phyloP scores from a whole-genome alignment of 768 basidiomycete species.

The Steccherinum ochraceum region DNA sequence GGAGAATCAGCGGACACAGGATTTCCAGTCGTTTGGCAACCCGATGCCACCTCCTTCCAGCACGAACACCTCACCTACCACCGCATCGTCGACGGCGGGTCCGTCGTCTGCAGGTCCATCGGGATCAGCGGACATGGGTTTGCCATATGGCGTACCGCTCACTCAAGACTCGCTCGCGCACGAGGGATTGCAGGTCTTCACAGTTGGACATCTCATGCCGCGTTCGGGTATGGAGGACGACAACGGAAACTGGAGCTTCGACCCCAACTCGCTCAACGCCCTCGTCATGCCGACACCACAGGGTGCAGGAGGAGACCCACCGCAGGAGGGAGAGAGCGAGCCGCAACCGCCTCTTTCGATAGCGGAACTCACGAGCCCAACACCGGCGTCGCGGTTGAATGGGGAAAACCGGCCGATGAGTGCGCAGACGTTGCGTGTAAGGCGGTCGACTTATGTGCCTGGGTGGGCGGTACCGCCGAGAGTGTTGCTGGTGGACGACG shows the following conservation, averaged over 20 bases:
- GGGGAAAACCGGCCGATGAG: neutral
- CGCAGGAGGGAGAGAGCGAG: constrained; percentile 20
- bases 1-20: neutral
- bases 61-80: neutral
- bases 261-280: constrained; percentile 29
- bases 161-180: constrained; percentile 28
- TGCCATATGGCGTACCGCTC: constrained; percentile 15
- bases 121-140: constrained; percentile 4
- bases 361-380: neutral
- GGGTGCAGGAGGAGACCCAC: constrained; percentile 24
- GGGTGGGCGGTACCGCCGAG: constrained; percentile 90
- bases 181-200: constrained; percentile 74
- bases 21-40: neutral
- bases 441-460: constrained; percentile 77
- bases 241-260: constrained; percentile 59
- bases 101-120: neutral
- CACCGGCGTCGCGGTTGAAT: neutral
- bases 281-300: constrained; percentile 24
- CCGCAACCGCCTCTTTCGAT: constrained; percentile 16
- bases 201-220: constrained; percentile 71
- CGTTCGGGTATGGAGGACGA: constrained; percentile 41
- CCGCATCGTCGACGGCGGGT: neutral
- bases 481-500: constrained; percentile 93
- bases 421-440: constrained; percentile 53
- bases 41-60: neutral